Evolutionary conservation across 2,329 filamentous ascomycete genomes (phyloP), one percentile per base, ranked within the genome.

Genomic region (Botrytis hyacinthi): DNA sequence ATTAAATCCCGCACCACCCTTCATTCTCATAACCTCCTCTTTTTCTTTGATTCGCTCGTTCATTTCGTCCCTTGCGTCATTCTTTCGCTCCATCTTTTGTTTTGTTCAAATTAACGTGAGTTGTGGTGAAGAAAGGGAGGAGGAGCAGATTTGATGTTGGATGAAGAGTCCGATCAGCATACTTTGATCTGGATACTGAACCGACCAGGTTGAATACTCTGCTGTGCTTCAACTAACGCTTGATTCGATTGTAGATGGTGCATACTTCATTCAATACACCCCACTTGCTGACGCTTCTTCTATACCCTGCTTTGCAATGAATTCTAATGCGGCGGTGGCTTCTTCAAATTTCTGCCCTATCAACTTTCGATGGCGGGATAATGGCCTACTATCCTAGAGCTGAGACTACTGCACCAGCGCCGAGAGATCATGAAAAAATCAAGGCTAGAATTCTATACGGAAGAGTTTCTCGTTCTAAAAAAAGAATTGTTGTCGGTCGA

Each of bases 291-390:
- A 42, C 16, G 26, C 35, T 62, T 29, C 14, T n/a, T 18, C 4
- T 16, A 18, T 42, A 14, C 37, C 12, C 12, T 62, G 35, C 35
- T 62, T 16, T 14, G 22, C n/a, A 62, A 16, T 61, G 20, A 14
- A 1, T 40, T 22, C 22, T 16, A 10, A 22, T 37, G 48, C 10
- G 10, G 18, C 5, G 40, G 22, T n/a, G 10, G 48, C 48, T 51
- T n/a, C 48, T 70, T 70, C 65, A 73, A 57, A 62, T 63, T 57
- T 51, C 65, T 70, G 65, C 40, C 16, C 51, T 51, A 26, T 70
- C 54, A 69, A 73, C 69, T 71, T 71, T 51, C n/a, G 20, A 51
- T n/a, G 57, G n/a, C 51, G 51, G 69, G n/a, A n/a, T 46, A 16
- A 20, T 7, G n/a, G 42, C 42, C 9, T 67, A 29, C 18, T n/a